Percentiles rank a stretch among this genome's conserved stretches.
Evolutionary conservation across 441 rosid genomes (phyloP).

Genomic region (Populus trichocarpa): DNA sequence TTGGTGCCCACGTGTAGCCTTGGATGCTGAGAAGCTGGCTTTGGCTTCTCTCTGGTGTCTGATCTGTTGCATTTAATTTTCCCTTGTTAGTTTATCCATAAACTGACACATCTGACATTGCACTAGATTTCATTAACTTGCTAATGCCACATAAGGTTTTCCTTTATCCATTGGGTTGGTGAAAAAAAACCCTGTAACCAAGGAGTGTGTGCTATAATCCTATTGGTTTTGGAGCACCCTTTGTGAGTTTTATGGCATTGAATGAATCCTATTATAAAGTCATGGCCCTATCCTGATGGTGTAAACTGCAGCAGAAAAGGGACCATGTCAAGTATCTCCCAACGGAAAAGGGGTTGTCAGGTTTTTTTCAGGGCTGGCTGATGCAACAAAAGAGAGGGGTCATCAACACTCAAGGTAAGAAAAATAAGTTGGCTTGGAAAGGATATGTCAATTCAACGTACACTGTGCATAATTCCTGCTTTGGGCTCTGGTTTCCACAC

Average conservation of each 20-base stretch:
- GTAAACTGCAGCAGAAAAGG: not conserved
- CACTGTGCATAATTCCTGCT: slow-evolving; percentile 11
- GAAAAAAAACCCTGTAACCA: not conserved
- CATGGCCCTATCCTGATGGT: slow-evolving; percentile 8
- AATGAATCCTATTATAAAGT: slow-evolving; percentile 8
- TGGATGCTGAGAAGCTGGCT: slow-evolving; percentile 13
- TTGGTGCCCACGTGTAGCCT: not conserved
- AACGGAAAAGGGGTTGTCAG: slow-evolving; percentile 20
- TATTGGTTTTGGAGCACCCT: not conserved
- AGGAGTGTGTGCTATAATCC: not conserved
- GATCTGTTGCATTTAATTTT: slow-evolving; percentile 21
- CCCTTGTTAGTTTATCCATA: slow-evolving; percentile 20
- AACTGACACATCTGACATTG: slow-evolving; percentile 48
- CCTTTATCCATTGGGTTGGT: slow-evolving; percentile 8
- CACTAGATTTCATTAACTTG: slow-evolving; percentile 41
- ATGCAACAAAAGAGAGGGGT: slow-evolving; percentile 24
- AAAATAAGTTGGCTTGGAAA: slow-evolving; percentile 21
- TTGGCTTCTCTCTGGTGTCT: slow-evolving; percentile 30
- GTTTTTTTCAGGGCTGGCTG: slow-evolving; percentile 5
- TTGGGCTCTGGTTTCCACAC: slow-evolving; percentile 10
- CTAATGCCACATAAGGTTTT: slow-evolving; percentile 15
- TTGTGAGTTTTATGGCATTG: slow-evolving; percentile 14
- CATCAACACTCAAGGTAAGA: slow-evolving; percentile 41
- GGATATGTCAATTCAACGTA: slow-evolving; percentile 26
- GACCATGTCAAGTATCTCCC: slow-evolving; percentile 7